These are phyloP conservation scores for Papiliotrema laurentii DNA, from an alignment of 1,284 basidiomycete genomes.

Conservation along the genomic window DNA sequence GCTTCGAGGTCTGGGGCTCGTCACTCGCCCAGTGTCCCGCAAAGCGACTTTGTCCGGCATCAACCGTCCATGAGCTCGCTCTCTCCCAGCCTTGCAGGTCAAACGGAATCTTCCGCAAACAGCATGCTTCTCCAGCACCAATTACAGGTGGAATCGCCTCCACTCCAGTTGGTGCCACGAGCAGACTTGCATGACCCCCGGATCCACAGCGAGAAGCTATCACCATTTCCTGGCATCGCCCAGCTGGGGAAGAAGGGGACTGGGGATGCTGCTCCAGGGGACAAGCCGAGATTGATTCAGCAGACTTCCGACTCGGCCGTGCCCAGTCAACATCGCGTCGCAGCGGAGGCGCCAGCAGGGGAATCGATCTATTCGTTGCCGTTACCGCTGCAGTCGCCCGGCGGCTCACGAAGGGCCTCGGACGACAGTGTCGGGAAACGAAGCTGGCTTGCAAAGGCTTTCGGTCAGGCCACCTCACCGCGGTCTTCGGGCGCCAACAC, in stretches of 20 bases:
- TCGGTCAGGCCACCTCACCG: constrained; percentile 23
- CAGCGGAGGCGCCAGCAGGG: not conserved
- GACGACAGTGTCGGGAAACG: constrained; percentile 24
- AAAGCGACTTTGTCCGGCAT: constrained; percentile 13
- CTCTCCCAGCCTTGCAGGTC: constrained; percentile 12
- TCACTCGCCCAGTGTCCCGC: constrained; percentile 7
- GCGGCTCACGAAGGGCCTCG: constrained; percentile 16
- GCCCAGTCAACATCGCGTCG: constrained; percentile 19
- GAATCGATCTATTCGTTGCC: constrained; percentile 30
- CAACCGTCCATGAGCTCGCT: constrained; percentile 33
- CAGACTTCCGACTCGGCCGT: constrained; percentile 34
- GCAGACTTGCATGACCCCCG: constrained; percentile 53
- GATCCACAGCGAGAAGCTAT: constrained; percentile 67
- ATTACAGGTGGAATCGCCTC: constrained; percentile 23
- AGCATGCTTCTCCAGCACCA: constrained; percentile 36
- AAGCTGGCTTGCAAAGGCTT: constrained; percentile 35
- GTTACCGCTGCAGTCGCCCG: constrained; percentile 10
- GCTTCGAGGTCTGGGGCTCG: constrained; percentile 1
- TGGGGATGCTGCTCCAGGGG: not conserved
- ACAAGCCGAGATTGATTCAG: constrained; percentile 27
- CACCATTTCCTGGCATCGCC: constrained; percentile 80
- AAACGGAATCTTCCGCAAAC: constrained; percentile 25
- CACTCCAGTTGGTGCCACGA: constrained; percentile 59
- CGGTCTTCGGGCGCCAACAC: constrained; percentile 20
- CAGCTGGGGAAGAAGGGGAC: constrained; percentile 54